Evolutionary conservation across 345 rosid species (phyloP).

Genomic region (Dipteronia sinensis): DNA sequence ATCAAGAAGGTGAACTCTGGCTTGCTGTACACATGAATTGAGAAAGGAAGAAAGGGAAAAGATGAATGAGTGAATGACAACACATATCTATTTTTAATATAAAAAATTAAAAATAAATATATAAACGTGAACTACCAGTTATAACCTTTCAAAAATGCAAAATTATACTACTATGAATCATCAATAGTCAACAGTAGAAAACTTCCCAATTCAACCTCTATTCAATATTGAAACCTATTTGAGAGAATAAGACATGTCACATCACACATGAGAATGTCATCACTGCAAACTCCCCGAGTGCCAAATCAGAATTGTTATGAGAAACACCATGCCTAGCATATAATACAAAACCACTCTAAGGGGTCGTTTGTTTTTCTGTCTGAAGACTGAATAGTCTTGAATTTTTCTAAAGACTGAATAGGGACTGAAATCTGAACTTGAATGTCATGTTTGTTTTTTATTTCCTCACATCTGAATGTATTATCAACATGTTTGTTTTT

Average conservation of each 20-base stretch:
- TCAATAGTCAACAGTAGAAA: background rate
- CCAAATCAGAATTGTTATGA: background rate
- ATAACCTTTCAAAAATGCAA: background rate
- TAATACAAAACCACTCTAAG: background rate
- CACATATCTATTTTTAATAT: background rate
- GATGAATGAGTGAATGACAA: background rate
- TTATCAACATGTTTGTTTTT: too few species aligned
- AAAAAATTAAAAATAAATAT: background rate
- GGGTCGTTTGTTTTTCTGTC: too few species aligned
- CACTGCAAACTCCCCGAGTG: background rate
- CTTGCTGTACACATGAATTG: slow-evolving; percentile 50
- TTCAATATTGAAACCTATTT: background rate
- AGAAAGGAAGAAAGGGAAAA: slow-evolving; percentile 1
- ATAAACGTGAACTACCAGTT: background rate
- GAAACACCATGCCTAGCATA: background rate
- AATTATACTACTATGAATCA: background rate
- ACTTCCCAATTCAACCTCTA: background rate
- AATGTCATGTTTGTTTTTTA: too few species aligned
- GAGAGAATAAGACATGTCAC: background rate
- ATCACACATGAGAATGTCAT: background rate
- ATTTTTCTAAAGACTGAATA: too few species aligned
- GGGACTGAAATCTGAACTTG: too few species aligned
- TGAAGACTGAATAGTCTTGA: too few species aligned
- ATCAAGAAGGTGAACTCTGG: slow-evolving; percentile 86
- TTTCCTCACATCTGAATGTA: too few species aligned